These are phyloP conservation scores for Hyphodiscus hymeniophilus DNA, from an alignment of 495 filamentous ascomycete genomes.

Conservation along the genomic window DNA sequence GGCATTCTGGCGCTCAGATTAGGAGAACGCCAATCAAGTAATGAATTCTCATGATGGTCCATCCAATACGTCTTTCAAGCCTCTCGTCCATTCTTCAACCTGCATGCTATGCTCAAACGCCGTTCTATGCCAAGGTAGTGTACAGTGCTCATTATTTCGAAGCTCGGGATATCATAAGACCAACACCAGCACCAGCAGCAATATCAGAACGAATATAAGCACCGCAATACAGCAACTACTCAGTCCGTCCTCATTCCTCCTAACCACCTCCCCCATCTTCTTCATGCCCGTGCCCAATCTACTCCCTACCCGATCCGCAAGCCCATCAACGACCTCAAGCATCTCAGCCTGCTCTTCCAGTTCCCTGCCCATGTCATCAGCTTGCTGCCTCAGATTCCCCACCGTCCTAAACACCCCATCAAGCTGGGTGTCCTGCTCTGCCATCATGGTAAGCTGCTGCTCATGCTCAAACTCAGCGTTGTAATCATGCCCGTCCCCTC, in stretches of 20 bases:
- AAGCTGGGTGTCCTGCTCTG: conserved; percentile 87
- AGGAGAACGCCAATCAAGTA: conserved; percentile 1
- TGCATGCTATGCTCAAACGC: too few species aligned
- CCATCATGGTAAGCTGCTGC: conserved; percentile 83
- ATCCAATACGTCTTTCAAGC: too few species aligned
- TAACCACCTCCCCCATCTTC: conserved; percentile 74
- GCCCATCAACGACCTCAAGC: conserved; percentile 69
- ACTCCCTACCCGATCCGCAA: conserved; percentile 81
- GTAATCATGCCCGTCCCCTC: conserved; percentile 47
- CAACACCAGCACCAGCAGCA: conserved; percentile 67
- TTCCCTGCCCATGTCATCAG: conserved; percentile 90
- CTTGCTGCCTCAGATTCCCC: conserved; percentile 79
- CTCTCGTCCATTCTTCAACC: too few species aligned
- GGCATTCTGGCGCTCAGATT: conserved; percentile 19
- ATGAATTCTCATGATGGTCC: conserved; percentile 13
- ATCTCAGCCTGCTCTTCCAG: conserved; percentile 83
- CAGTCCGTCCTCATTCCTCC: conserved; percentile 83
- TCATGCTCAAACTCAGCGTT: conserved; percentile 88
- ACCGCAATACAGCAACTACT: conserved; percentile 89
- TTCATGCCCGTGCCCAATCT: conserved; percentile 80
- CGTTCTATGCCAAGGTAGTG: too few species aligned
- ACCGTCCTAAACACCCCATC: conserved; percentile 92
- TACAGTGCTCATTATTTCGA: too few species aligned
- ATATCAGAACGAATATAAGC: conserved; percentile 75
- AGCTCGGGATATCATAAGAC: conserved; percentile 41